Conservation (phyloP, 768 basidiomycete genomes). For the Leccinum boreale region DNA sequence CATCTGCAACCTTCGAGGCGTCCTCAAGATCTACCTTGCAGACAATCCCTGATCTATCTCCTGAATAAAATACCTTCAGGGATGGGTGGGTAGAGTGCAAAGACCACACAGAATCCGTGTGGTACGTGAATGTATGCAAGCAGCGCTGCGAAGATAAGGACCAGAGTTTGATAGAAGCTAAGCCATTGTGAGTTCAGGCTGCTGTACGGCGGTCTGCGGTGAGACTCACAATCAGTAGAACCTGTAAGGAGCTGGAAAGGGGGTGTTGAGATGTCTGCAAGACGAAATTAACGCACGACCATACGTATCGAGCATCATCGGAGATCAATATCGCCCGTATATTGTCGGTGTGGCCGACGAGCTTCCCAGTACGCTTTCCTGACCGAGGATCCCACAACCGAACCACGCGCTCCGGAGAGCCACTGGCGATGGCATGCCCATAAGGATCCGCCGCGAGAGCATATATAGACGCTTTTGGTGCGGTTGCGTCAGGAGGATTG, state of each 20-base stretch:
- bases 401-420: slow-evolving; percentile 88
- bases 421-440: slow-evolving; percentile 81
- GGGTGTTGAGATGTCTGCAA: slow-evolving; percentile 7
- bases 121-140: slow-evolving; percentile 94
- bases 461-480: slow-evolving; percentile 71
- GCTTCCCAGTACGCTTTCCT: slow-evolving; percentile 75
- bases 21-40: slow-evolving; percentile 90
- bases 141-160: slow-evolving; percentile 85
- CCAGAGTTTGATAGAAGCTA: slow-evolving; percentile 90
- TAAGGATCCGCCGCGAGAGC: slow-evolving; percentile 76
- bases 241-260: slow-evolving; percentile 68
- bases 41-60: slow-evolving; percentile 86
- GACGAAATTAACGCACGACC: slow-evolving; percentile 29
- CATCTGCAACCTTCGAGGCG: slow-evolving; percentile 77
- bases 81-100: slow-evolving; percentile 84
- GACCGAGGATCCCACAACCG: slow-evolving; percentile 92
- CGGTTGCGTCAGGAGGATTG: slow-evolving; percentile 60
- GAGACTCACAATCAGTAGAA: slow-evolving; percentile 61
- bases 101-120: slow-evolving; percentile 94
- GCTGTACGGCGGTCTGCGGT: neutral
- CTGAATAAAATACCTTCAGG: slow-evolving; percentile 89
- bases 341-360: slow-evolving; percentile 97
- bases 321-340: slow-evolving; percentile 87
- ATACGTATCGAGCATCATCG: slow-evolving; percentile 86
- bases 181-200: slow-evolving; percentile 14